Evolutionary conservation across 2,329 filamentous ascomycete genomes (phyloP).

Genomic region (Fusarium succisae): DNA sequence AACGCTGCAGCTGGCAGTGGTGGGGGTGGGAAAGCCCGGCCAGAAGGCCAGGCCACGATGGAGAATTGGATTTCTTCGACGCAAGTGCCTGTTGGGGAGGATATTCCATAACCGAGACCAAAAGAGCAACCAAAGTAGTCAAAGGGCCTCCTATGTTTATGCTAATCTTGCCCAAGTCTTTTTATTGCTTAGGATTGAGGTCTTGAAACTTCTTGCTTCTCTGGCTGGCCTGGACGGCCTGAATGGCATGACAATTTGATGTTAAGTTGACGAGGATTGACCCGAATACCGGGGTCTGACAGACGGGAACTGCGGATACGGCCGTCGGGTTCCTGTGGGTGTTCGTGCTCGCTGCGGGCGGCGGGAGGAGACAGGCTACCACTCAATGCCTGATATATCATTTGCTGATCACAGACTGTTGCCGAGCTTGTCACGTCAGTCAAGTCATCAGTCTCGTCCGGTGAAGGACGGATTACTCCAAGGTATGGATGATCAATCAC

Average conservation of each 20-base stretch:
- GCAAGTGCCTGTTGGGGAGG: slow-evolving; percentile 65
- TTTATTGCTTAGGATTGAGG: not conserved
- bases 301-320: slow-evolving; percentile 37
- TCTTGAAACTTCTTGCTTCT: not conserved
- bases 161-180: not conserved
- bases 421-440: not conserved
- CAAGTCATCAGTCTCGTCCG: not conserved
- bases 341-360: slow-evolving; percentile 9
- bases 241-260: slow-evolving; percentile 27
- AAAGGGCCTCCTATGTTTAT: too few species aligned
- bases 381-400: not conserved
- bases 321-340: slow-evolving; percentile 25
- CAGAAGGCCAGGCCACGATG: slow-evolving; percentile 74
- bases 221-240: slow-evolving; percentile 1
- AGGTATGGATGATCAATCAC: not conserved
- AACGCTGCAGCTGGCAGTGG: slow-evolving; percentile 44
- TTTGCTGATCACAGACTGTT: not conserved
- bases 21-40: slow-evolving; percentile 29
- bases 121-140: not conserved
- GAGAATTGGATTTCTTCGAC: slow-evolving; percentile 86
- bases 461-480: not conserved
- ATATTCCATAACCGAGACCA: slow-evolving; percentile 40
- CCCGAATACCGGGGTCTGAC: slow-evolving; percentile 18
- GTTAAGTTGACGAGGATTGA: slow-evolving; percentile 10
- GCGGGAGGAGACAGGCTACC: slow-evolving; percentile 6